Evolutionary conservation across 2,329 filamentous ascomycete genomes (phyloP).

Genomic region (Pseudonectria foliicola): DNA sequence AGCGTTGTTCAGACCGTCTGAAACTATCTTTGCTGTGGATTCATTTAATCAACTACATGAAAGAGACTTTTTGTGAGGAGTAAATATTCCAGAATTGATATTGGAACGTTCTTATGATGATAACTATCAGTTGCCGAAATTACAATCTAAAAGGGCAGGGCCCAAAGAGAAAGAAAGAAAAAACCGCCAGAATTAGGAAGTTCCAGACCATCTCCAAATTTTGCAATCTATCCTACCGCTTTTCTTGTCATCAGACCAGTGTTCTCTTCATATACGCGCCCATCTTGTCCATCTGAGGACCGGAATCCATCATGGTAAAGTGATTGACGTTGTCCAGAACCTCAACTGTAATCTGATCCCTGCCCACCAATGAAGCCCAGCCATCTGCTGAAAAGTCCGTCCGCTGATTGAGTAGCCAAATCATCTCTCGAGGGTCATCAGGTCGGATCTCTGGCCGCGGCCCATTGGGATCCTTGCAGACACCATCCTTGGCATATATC

Average conservation of each 20-base stretch:
- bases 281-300: conserved; percentile 14
- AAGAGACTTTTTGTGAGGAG: no score
- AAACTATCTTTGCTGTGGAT: no score
- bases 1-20: no score
- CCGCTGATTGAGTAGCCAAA: conserved; percentile 67
- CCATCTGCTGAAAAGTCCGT: conserved; percentile 49
- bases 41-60: no score
- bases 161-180: no score
- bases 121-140: no score
- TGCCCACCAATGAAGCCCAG: conserved; percentile 15
- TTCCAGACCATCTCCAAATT: no score
- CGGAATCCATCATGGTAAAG: conserved; percentile 16
- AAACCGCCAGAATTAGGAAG: no score
- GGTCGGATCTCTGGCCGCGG: conserved; percentile 42
- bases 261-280: conserved; percentile 4
- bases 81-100: no score
- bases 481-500: conserved; percentile 68
- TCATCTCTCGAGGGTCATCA: conserved; percentile 52
- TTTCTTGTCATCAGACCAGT: background rate
- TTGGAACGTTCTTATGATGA: no score
- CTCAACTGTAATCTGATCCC: conserved; percentile 4
- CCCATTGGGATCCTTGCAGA: conserved; percentile 59
- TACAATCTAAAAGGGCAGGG: no score
- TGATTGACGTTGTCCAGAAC: conserved; percentile 8
- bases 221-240: no score